These are phyloP conservation scores for Aspergillus nomiae DNA, from an alignment of 2,329 filamentous ascomycete genomes.

Conservation along the genomic window DNA sequence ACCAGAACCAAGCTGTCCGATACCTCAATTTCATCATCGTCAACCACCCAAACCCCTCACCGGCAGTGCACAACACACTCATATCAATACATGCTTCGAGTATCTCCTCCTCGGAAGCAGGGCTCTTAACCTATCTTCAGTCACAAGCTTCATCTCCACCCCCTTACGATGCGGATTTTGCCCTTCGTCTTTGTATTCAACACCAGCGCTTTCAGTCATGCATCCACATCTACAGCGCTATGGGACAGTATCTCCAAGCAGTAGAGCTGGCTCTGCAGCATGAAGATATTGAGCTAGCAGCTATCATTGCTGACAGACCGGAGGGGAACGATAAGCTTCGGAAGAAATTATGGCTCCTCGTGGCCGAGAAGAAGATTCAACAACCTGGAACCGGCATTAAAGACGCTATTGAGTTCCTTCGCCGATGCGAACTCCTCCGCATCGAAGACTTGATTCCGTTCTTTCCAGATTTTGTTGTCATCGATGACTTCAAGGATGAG, in stretches of 20 bases:
- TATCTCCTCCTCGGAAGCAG: constrained; percentile 78
- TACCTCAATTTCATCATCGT: constrained; percentile 92
- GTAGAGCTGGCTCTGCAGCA: constrained; percentile 91
- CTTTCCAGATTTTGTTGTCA: constrained; percentile 97
- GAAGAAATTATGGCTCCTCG: constrained; percentile 93
- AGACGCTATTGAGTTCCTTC: constrained; percentile 88
- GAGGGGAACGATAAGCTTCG: constrained; percentile 76
- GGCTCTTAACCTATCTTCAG: constrained; percentile 84
- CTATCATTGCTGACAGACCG: constrained; percentile 81
- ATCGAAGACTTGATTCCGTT: constrained; percentile 98
- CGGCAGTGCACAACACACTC: constrained; percentile 94
- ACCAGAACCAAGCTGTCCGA: constrained; percentile 85
- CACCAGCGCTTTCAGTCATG: constrained; percentile 90
- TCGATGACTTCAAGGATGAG: constrained; percentile 98
- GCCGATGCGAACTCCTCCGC: constrained; percentile 83
- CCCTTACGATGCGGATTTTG: constrained; percentile 92
- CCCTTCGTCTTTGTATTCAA: constrained; percentile 90
- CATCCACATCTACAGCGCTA: constrained; percentile 95
- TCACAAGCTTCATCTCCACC: constrained; percentile 83
- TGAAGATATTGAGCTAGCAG: constrained; percentile 84
- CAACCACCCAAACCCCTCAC: constrained; percentile 74
- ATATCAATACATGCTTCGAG: constrained; percentile 94
- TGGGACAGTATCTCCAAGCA: constrained; percentile 91
- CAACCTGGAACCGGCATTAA: constrained; percentile 82
- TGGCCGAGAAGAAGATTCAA: constrained; percentile 90